Base-by-base conservation (phyloP, 192 early-diverging fungal genomes). In the Backusella psychrophila region DNA sequence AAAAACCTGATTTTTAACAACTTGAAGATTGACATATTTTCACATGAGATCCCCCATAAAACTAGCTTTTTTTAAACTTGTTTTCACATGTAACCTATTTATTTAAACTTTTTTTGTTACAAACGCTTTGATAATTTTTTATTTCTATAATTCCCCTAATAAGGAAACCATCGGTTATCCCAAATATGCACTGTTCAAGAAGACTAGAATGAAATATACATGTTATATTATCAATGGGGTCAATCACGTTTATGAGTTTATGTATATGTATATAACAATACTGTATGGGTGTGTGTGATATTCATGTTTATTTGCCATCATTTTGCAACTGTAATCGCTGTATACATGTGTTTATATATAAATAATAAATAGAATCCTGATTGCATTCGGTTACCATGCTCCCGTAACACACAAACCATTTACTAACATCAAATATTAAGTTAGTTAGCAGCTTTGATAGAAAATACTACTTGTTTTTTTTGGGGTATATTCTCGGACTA, bases 21-120 rank as follows among this genome's bases (percentile, higher is more conserved):
- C 34, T 46, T 65, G 34, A 38, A 68, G 29, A 33, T 73, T 74
- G 77, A 72, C 72, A 68, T 49, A 78, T 78, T 78, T 78, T 78
- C 77, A 78, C 77, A 72, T 78, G 77, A 56, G 53, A 59, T 59
- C 53, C 53, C 53, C 53, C 53, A 59, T 59, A 59, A 59, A 59
- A 59, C 53, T 59, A 59, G 1, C 53, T 59, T 59, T 59, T 26
- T 63, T 63, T 14, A 59, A 59, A 63, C 56, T 63, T 63, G 8
- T 63, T 63, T 63, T 63, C 56, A 63, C 21, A 63, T 63, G 56
- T 63, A 63, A 63, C 23, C 56, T 63, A 63, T 63, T 26, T 63
- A 63, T 63, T 63, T 63, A 63, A 63, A 29, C 56, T 63, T 63
- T 63, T 56, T 63, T 63, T 63, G 56, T 63, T 29, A 63, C 56